Evolutionary conservation across 495 filamentous ascomycete species (phyloP).

Genomic region (Trichoderma erinaceum): DNA sequence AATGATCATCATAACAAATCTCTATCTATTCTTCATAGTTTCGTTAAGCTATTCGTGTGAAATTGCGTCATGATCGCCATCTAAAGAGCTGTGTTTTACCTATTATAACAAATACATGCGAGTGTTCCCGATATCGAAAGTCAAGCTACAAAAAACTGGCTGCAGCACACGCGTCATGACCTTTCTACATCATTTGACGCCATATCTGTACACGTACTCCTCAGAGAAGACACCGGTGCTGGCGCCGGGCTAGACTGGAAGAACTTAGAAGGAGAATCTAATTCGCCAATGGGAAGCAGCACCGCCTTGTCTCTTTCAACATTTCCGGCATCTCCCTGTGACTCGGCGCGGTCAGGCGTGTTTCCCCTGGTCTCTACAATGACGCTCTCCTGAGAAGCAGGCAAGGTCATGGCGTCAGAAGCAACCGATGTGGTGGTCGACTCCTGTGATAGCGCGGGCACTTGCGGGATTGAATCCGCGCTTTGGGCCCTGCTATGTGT

Average conservation of each 20-base stretch:
- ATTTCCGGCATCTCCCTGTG: neutral
- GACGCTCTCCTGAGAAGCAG: constrained; percentile 1
- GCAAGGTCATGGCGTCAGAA: neutral
- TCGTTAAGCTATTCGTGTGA: neutral
- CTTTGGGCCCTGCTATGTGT: neutral
- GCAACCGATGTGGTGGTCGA: neutral
- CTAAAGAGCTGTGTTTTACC: neutral
- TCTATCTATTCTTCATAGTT: neutral
- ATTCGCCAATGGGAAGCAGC: neutral
- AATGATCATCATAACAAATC: neutral
- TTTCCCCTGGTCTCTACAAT: neutral
- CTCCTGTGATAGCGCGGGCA: neutral
- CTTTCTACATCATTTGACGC: neutral
- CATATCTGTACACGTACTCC: neutral
- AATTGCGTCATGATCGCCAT: neutral
- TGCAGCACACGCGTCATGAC: neutral
- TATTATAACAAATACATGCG: neutral
- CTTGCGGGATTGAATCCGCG: neutral
- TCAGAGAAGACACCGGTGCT: neutral
- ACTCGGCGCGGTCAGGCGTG: neutral
- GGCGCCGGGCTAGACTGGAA: neutral
- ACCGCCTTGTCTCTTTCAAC: neutral
- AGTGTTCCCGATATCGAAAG: no score
- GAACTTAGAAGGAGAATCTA: neutral
- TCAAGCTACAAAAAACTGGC: no score